phyloP scores from a whole-genome alignment of 2,329 filamentous ascomycete genomes.

The Aspergillus japonicus region DNA sequence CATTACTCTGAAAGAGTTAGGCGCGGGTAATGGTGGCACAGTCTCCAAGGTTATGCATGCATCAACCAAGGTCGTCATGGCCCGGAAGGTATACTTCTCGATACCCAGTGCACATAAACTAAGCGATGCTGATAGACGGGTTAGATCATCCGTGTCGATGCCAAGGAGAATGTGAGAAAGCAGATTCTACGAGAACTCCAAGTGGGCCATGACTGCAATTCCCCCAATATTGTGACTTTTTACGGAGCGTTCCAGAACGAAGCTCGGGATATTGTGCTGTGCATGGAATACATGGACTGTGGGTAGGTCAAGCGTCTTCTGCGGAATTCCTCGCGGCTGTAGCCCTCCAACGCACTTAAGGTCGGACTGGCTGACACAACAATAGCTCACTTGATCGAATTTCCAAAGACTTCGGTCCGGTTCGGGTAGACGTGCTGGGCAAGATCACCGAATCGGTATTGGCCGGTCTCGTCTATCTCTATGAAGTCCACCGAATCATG shows the following conservation, averaged over 20 bases:
- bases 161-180: slow-evolving; percentile 94
- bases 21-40: slow-evolving; percentile 93
- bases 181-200: slow-evolving; percentile 95
- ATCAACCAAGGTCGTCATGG: slow-evolving; percentile 94
- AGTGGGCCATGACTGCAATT: slow-evolving; percentile 98
- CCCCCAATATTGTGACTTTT: slow-evolving; percentile 94
- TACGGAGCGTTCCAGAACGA: slow-evolving; percentile 97
- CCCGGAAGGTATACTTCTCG: slow-evolving; percentile 72
- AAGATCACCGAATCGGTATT: slow-evolving; percentile 97
- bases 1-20: slow-evolving; percentile 89
- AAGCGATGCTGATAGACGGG: slow-evolving; percentile 11
- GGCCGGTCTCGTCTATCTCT: slow-evolving; percentile 90
- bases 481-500: slow-evolving; percentile 96
- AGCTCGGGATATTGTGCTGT: slow-evolving; percentile 97
- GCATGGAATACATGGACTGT: slow-evolving; percentile 99
- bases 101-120: neutral
- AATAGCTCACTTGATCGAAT: slow-evolving; percentile 85
- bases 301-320: slow-evolving; percentile 64
- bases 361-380: slow-evolving; percentile 16
- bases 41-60: slow-evolving; percentile 97
- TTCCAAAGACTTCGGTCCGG: slow-evolving; percentile 89
- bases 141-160: slow-evolving; percentile 95
- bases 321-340: neutral
- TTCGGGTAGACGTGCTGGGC: slow-evolving; percentile 92
- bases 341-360: neutral